Evolutionary conservation across 345 rosid genomes (phyloP).

Genomic region (Hibiscus tridactylites): DNA sequence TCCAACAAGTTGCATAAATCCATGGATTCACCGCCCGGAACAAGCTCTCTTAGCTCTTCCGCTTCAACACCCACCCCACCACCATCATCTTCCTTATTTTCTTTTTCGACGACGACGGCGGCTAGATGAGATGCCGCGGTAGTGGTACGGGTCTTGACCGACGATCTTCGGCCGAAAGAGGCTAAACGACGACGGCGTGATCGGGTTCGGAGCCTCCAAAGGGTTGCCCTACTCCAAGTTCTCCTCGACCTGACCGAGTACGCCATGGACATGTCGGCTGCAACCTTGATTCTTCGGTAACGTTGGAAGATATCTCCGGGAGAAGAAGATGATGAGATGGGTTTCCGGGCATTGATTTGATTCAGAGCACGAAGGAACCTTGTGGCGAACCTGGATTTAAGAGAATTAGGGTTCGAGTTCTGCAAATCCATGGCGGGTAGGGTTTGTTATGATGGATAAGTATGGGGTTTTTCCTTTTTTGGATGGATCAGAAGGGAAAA

Average conservation of each 20-base stretch:
- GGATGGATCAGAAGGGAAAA: constrained; percentile 13
- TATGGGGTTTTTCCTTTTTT: not conserved
- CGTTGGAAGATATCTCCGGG: constrained; percentile 15
- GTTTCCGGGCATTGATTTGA: constrained; percentile 16
- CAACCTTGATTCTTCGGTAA: constrained; percentile 29
- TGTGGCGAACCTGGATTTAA: constrained; percentile 32
- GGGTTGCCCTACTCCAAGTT: constrained; percentile 44
- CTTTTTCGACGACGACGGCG: not conserved
- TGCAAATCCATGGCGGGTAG: constrained; percentile 20
- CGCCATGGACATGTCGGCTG: constrained; percentile 53
- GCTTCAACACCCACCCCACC: not conserved
- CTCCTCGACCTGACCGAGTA: constrained; percentile 35
- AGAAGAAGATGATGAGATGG: constrained; percentile 1
- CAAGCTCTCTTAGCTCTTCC: constrained; percentile 34
- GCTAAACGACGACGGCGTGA: not conserved
- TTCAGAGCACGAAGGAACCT: constrained; percentile 35
- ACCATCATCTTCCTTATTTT: not conserved
- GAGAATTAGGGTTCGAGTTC: constrained; percentile 16
- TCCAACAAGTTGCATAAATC: constrained; percentile 38
- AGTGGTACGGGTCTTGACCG: not conserved
- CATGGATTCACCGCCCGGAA: constrained; percentile 54
- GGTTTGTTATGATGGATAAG: too few relatives aligned
- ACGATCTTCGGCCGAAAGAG: not conserved
- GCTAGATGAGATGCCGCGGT: not conserved
- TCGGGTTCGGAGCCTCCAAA: constrained; percentile 20